phyloP scores from a whole-genome alignment of 169 alveolate species.

The Fabrea salina region DNA sequence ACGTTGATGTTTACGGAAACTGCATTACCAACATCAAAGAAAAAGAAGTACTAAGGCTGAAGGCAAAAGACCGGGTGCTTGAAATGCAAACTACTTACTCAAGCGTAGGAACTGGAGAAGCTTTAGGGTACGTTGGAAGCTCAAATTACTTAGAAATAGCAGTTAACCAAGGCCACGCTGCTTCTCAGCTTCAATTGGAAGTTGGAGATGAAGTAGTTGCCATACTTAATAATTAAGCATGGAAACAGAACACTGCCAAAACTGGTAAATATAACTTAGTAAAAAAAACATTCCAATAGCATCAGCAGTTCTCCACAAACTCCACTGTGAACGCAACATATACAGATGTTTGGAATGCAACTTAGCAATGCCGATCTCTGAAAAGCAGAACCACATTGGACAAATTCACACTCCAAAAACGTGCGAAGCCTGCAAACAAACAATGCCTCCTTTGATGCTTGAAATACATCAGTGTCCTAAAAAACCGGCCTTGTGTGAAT shows the following conservation, averaged over 20 bases:
- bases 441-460: not conserved
- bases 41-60: not conserved
- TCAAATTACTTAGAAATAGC: slow-evolving; percentile 1
- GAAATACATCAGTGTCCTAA: not conserved
- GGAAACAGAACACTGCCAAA: not conserved
- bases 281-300: not conserved
- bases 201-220: no score
- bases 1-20: slow-evolving; percentile 15
- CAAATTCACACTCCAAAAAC: not conserved
- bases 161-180: slow-evolving; percentile 20
- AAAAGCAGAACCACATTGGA: not conserved
- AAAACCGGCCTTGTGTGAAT: not conserved
- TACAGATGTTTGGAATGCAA: not conserved
- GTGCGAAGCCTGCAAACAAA: not conserved
- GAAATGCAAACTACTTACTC: not conserved
- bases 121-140: not conserved
- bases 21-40: not conserved
- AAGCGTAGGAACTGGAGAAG: not conserved
- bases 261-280: not conserved
- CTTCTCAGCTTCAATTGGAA: no score
- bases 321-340: slow-evolving; percentile 7
- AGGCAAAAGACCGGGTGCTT: not conserved
- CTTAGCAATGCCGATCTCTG: not conserved
- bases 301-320: not conserved
- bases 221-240: no score